Percentiles rank a stretch among this genome's conserved stretches.
phyloP scores from a whole-genome alignment of 192 early-diverging fungal species.

The Linderina pennispora region DNA sequence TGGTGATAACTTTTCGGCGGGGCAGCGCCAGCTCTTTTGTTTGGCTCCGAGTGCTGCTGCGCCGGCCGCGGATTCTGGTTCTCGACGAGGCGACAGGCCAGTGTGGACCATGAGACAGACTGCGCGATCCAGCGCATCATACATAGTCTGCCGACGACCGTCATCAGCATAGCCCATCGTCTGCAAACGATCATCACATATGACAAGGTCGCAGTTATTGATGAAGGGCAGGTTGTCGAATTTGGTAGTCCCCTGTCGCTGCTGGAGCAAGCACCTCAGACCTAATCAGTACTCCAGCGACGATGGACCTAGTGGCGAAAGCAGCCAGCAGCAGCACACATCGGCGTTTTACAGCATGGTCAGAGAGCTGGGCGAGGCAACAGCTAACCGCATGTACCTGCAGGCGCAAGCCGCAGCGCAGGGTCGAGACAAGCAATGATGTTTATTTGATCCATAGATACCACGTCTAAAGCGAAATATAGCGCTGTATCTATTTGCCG shows the following conservation, averaged over 20 bases:
- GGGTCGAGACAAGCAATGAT: not conserved
- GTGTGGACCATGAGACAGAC: constrained; percentile 59
- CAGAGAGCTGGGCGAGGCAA: not conserved
- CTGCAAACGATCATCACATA: constrained; percentile 62
- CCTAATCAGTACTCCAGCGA: not conserved
- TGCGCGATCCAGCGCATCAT: constrained; percentile 63
- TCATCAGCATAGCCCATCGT: constrained; percentile 73
- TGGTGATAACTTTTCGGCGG: constrained; percentile 67
- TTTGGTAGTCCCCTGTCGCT: constrained; percentile 25
- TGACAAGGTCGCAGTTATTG: constrained; percentile 57
- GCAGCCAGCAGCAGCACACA: constrained; percentile 1
- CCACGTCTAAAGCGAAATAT: too few relatives aligned
- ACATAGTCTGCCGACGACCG: constrained; percentile 23
- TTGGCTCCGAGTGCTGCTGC: constrained; percentile 57
- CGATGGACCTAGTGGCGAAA: not conserved
- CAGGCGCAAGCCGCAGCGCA: not conserved
- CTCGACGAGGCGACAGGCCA: constrained; percentile 77
- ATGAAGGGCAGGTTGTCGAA: constrained; percentile 32
- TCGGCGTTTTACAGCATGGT: not conserved
- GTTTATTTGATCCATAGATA: too few relatives aligned
- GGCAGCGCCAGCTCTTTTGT: constrained; percentile 69
- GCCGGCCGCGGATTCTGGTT: constrained; percentile 65
- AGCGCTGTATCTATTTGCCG: constrained; percentile 5
- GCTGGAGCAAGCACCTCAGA: constrained; percentile 13
- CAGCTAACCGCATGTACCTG: not conserved